phyloP scores from a whole-genome alignment of 2,329 filamentous ascomycete species.

The Exserohilum turcica region DNA sequence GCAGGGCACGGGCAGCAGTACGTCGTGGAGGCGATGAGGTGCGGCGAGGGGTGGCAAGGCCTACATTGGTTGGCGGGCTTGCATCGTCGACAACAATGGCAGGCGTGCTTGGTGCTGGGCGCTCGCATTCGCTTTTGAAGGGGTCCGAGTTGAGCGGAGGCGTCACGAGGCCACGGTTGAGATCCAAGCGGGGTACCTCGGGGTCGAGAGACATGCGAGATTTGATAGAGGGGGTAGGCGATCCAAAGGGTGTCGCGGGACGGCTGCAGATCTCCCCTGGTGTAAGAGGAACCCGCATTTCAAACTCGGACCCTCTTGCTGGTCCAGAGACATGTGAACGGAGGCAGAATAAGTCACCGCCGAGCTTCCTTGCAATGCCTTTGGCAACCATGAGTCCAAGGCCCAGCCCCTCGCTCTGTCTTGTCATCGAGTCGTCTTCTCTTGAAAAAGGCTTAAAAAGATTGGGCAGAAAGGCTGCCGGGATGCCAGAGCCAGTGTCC shows the following conservation, averaged over 20 bases:
- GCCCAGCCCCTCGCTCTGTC: constrained; percentile 70
- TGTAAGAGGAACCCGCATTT: constrained; percentile 67
- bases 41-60: constrained; percentile 37
- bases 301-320: constrained; percentile 68
- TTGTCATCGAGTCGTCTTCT: constrained; percentile 70
- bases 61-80: constrained; percentile 14
- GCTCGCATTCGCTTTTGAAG: constrained; percentile 23
- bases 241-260: constrained; percentile 57
- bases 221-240: constrained; percentile 47
- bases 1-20: constrained; percentile 22
- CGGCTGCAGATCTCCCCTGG: constrained; percentile 57
- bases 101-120: constrained; percentile 17
- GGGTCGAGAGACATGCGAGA: constrained; percentile 40
- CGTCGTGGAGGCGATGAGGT: constrained; percentile 36
- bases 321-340: constrained; percentile 66
- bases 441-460: constrained; percentile 73
- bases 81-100: constrained; percentile 17
- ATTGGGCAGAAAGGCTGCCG: constrained; percentile 66
- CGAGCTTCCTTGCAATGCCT: constrained; percentile 69
- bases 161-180: constrained; percentile 30
- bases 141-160: constrained; percentile 36
- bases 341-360: constrained; percentile 69
- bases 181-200: constrained; percentile 27
- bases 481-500: constrained; percentile 72
- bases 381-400: constrained; percentile 74